Base-by-base conservation (phyloP, 2,329 filamentous ascomycete genomes). In the Botrytis hyacinthi region DNA sequence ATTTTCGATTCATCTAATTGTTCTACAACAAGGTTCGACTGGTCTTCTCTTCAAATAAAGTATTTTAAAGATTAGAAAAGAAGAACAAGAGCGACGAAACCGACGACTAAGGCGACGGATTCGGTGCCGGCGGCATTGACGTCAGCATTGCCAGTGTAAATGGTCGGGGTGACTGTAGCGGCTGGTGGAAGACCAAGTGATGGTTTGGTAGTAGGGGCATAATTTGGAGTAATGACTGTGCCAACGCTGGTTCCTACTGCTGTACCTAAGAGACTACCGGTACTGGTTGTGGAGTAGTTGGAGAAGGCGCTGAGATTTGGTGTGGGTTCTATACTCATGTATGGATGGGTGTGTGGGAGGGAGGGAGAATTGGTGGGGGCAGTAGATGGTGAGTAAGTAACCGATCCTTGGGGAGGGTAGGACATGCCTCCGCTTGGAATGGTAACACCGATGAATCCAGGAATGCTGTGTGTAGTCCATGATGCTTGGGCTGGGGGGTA, bases 381-480 rank as follows among this genome's bases (percentile, higher is more conserved):
- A 0, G 29, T 10, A 12, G 22, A 18, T 4, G 12, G 8, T 35
- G 42, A n/a, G 63, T 42, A 68, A 26, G 35, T 40, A 3, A 26
- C 37, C 0, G 42, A 32, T 57, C 0, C 32, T 54, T 40, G 2
- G 16, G 18, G 7, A 57, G 37, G n/a, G 16, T 44, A 57, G 1
- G 35, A 32, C 48, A 69, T 69, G 6, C 48, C 37, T 32, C n/a
- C 66, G 1, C 26, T 68, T 16, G 66, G 66, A 29, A 69, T 57
- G 10, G n/a, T 57, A 20, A 59, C 48, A 57, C 66, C 48, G 18
- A 68, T 57, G 32, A 68, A 68, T 14, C 65, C 65, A 18, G 66
- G 66, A 44, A 57, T 9, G 0, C 18, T 69, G 37, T 44, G 37
- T 14, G 48, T 69, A 1, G n/a, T 44, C 48, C 16, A 57, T 4